phyloP scores from a whole-genome alignment of 192 early-diverging fungal genomes.

The Neocallimastix lanati region DNA sequence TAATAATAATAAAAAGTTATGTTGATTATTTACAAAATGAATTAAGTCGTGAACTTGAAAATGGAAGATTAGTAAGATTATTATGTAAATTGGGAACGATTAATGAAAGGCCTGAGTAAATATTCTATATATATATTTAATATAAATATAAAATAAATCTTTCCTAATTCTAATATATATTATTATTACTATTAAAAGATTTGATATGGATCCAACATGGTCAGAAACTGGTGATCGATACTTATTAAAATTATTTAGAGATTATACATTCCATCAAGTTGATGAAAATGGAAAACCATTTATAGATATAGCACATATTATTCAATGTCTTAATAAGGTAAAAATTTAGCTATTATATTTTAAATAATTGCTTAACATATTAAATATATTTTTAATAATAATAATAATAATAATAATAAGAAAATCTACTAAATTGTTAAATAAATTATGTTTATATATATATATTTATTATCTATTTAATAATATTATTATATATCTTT shows the following conservation, averaged over 20 bases:
- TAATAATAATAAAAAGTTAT: too few species aligned
- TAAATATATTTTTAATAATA: too few species aligned
- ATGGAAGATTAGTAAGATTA: conserved; percentile 73
- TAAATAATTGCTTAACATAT: too few species aligned
- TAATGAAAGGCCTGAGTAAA: conserved; percentile 69
- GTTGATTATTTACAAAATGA: conserved; percentile 67
- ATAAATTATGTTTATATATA: neutral
- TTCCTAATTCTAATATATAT: too few species aligned
- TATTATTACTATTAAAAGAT: conserved; percentile 37
- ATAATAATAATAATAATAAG: too few species aligned
- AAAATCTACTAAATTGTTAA: too few species aligned
- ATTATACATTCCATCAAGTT: conserved; percentile 95
- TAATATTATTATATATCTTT: too few species aligned
- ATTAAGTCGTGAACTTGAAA: conserved; percentile 69
- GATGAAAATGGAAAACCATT: conserved; percentile 60
- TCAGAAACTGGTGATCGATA: conserved; percentile 96
- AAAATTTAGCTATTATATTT: too few species aligned
- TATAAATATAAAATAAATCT: too few species aligned
- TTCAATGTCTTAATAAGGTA: conserved; percentile 91
- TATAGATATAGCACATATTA: conserved; percentile 77
- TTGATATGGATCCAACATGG: conserved; percentile 80
- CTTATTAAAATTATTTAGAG: conserved; percentile 89
- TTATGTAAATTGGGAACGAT: conserved; percentile 85
- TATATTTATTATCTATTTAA: too few species aligned
- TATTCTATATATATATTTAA: too few species aligned